Conservation (phyloP, 1,284 basidiomycete species). For the Cutaneotrichosporon daszewskae region DNA sequence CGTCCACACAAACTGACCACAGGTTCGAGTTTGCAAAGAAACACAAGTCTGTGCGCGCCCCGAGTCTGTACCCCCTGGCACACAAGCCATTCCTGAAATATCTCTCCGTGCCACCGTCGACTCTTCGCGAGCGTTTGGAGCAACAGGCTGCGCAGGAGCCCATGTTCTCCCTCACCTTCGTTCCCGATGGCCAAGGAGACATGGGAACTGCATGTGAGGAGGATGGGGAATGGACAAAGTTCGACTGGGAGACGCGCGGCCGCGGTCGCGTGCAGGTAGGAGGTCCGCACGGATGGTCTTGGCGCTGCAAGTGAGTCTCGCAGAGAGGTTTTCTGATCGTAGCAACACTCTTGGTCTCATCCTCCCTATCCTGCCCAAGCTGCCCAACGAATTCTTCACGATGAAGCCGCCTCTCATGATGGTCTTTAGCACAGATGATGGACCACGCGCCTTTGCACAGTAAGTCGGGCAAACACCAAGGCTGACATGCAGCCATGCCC, state of each 20-base stretch:
- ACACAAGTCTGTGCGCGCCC: constrained; percentile 14
- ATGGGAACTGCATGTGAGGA: constrained; percentile 25
- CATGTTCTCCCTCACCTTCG: constrained; percentile 31
- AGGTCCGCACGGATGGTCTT: constrained; percentile 26
- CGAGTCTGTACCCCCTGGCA: constrained; percentile 30
- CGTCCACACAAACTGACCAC: background rate
- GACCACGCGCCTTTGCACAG: constrained; percentile 28
- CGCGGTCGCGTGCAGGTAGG: constrained; percentile 28
- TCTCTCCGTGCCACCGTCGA: constrained; percentile 25
- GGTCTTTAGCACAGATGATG: constrained; percentile 32
- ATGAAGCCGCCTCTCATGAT: constrained; percentile 30
- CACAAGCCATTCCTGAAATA: constrained; percentile 34
- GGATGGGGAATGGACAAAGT: constrained; percentile 19
- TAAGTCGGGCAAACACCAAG: constrained; percentile 2
- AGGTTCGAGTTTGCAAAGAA: constrained; percentile 36
- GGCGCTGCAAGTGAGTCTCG: constrained; percentile 35
- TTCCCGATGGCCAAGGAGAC: constrained; percentile 36
- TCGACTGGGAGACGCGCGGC: constrained; percentile 19
- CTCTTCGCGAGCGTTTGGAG: constrained; percentile 27
- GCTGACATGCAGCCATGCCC: constrained; percentile 10
- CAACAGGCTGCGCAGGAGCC: constrained; percentile 5
- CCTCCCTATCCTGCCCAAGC: constrained; percentile 27
- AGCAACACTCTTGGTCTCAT: constrained; percentile 37
- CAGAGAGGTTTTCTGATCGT: background rate
- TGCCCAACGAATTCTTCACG: constrained; percentile 31